Evolutionary conservation across 345 rosid species (phyloP), one percentile per base, ranked within the genome.

Genomic region (Arabis alpina): DNA sequence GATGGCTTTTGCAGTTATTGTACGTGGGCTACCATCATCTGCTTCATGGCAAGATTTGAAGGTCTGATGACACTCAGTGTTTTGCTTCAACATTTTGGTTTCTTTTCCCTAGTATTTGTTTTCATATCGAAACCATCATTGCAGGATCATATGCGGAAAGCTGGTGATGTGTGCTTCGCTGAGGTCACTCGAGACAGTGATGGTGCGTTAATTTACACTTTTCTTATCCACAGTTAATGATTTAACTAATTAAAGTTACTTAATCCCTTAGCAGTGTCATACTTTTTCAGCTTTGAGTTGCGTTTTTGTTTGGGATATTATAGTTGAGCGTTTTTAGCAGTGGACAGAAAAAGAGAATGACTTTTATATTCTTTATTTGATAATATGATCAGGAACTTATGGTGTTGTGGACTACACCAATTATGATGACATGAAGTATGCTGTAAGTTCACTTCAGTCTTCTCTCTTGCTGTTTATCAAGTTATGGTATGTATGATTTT

Each of bases 11-110:
- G 70, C 82, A 93, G 98, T 93, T 47, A 83, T 90, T 71, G 96
- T 93, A 12, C 98, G 85, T 68, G 92, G 96, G 14, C 91, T 88
- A 11, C 88, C 97, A 59, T 87, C 95, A 71, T 93, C 98, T 80
- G 96, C 97, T 72, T 93, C 98, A 47, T 93, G 97, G 98, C 98
- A 93, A 80, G 97, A 90, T 84, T 78, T 93, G 81, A 93, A 93
- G 98, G 98, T 87, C 41, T 61, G 68, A 52, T 34, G 54, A 13
- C 56, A 45, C 44, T 73, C 1, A 47, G 10, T 64, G 2, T 30
- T 72, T 50, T 14, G 5, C 13, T 37, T 13, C 9, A 73, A n/a
- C 5, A 24, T 8, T 11, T 61, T 32, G 47, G 39, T 16, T 19
- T 41, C 15, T 55, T 13, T 43, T 4, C 8, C 27, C 34, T 60